These are phyloP conservation scores for Xylaria bambusicola DNA, from an alignment of 495 filamentous ascomycete species.

Conservation along the genomic window DNA sequence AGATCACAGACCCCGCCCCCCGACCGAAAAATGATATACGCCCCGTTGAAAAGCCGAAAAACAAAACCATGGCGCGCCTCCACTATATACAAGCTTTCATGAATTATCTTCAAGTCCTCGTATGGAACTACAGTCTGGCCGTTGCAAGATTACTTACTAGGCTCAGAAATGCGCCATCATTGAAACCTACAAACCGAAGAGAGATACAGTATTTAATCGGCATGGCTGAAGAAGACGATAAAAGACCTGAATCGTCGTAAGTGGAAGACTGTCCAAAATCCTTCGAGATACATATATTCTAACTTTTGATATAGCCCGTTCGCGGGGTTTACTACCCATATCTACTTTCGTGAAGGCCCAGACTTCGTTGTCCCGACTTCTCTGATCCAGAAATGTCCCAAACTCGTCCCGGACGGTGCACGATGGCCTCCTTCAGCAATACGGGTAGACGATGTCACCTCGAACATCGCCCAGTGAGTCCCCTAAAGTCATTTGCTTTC, in stretches of 20 bases:
- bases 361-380: conserved; percentile 9
- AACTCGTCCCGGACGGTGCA: background rate
- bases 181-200: background rate
- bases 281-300: background rate
- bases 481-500: no score
- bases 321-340: background rate
- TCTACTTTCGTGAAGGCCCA: conserved; percentile 2
- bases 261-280: background rate
- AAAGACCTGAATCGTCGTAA: conserved; percentile 18
- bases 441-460: conserved; percentile 3
- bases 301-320: conserved; percentile 9
- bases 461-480: conserved; percentile 19
- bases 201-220: background rate
- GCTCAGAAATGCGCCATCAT: background rate
- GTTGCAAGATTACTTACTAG: conserved; percentile 4
- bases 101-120: conserved; percentile 4
- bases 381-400: conserved; percentile 9
- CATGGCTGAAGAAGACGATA: conserved; percentile 13
- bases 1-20: conserved; percentile 7
- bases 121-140: conserved; percentile 8
- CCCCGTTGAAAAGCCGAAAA: background rate
- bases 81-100: conserved; percentile 9
- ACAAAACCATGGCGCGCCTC: conserved; percentile 12
- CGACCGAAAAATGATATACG: background rate
- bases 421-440: background rate